These are phyloP conservation scores for Pseudocercospora cruenta DNA, from an alignment of 2,329 filamentous ascomycete species.

Conservation along the genomic window DNA sequence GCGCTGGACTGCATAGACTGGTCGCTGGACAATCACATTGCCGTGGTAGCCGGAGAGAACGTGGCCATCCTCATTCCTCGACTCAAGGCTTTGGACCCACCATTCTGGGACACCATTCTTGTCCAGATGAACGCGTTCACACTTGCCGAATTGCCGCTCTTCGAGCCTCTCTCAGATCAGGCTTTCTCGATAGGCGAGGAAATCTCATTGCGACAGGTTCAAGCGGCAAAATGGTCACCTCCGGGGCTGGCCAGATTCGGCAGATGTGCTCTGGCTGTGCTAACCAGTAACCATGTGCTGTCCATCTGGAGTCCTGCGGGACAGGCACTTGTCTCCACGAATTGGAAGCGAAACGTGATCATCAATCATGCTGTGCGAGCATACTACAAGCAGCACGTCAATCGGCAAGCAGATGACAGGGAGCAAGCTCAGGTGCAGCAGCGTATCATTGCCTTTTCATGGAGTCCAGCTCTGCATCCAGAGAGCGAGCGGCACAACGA, in stretches of 20 bases:
- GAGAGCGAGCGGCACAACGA: slow-evolving; percentile 5
- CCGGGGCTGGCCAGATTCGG: slow-evolving; percentile 59
- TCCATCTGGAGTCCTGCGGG: slow-evolving; percentile 60
- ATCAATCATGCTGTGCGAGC: slow-evolving; percentile 54
- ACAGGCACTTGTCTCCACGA: slow-evolving; percentile 43
- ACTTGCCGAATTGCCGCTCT: slow-evolving; percentile 50
- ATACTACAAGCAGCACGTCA: slow-evolving; percentile 42
- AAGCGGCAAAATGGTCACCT: slow-evolving; percentile 60
- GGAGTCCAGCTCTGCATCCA: slow-evolving; percentile 37
- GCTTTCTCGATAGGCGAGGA: slow-evolving; percentile 63
- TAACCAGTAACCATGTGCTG: slow-evolving; percentile 60
- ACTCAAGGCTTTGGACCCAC: slow-evolving; percentile 35
- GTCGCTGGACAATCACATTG: slow-evolving; percentile 62
- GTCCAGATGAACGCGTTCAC: slow-evolving; percentile 59
- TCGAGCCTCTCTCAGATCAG: slow-evolving; percentile 50
- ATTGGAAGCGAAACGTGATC: slow-evolving; percentile 58
- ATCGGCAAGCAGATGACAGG: slow-evolving; percentile 5
- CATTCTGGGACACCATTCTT: slow-evolving; percentile 40
- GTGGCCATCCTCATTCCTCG: slow-evolving; percentile 54
- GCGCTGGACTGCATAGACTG: slow-evolving; percentile 59
- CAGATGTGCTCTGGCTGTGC: slow-evolving; percentile 58
- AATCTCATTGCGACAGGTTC: slow-evolving; percentile 56
- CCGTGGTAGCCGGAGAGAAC: slow-evolving; percentile 59
- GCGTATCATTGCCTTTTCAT: slow-evolving; percentile 48
- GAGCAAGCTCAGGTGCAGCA: slow-evolving; percentile 37